phyloP scores from a whole-genome alignment of 163 green algal species.

The Coccomyxa subellipsoidea region DNA sequence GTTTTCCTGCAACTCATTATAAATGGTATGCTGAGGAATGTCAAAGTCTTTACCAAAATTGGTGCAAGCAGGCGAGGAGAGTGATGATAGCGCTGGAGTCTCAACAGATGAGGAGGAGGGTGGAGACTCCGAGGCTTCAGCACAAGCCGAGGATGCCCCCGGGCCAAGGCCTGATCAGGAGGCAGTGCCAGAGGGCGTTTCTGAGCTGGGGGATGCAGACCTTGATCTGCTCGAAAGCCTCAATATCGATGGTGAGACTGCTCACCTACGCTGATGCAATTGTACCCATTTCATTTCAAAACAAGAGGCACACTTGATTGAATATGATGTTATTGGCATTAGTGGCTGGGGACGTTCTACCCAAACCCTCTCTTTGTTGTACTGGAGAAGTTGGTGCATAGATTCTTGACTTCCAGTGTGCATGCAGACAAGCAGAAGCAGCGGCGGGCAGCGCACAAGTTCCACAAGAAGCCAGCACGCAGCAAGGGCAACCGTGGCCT shows the following conservation, averaged over 20 bases:
- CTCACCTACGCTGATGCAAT: background rate
- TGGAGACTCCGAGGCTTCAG: too few species aligned
- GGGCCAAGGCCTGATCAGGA: background rate
- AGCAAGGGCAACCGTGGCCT: conserved; percentile 56
- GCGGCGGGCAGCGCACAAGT: conserved; percentile 71
- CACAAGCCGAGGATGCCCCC: background rate
- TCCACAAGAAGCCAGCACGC: conserved; percentile 78
- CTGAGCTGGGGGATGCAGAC: conserved; percentile 47
- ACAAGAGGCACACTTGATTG: too few species aligned
- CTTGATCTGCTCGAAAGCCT: conserved; percentile 52
- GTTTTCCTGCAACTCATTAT: background rate
- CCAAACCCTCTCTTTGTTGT: too few species aligned
- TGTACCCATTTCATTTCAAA: too few species aligned
- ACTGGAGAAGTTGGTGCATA: too few species aligned
- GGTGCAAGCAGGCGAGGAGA: background rate
- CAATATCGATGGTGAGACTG: conserved; percentile 1
- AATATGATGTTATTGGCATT: too few species aligned
- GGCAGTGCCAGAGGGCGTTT: background rate
- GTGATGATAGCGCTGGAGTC: background rate
- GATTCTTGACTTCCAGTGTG: background rate
- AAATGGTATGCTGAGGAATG: background rate
- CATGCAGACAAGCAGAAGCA: conserved; percentile 20
- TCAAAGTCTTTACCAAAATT: background rate
- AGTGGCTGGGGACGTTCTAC: too few species aligned
- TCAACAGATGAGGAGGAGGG: background rate